phyloP scores from a whole-genome alignment of 306 rosid species.

The Lathyrus aphaca region DNA sequence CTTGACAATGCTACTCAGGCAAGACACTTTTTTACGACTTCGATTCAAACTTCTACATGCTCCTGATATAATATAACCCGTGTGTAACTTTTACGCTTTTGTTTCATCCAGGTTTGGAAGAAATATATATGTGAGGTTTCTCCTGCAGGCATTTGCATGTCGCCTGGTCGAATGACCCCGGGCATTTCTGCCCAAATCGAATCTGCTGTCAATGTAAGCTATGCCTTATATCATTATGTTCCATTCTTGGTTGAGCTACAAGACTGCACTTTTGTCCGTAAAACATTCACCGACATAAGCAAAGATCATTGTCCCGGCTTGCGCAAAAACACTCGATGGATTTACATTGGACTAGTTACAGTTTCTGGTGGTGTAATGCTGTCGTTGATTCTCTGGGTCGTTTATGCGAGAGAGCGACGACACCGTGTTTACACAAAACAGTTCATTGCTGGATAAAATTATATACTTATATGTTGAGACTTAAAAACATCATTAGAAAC shows the following conservation, averaged over 20 bases:
- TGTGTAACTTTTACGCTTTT: slow-evolving; percentile 21
- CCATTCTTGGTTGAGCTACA: slow-evolving; percentile 70
- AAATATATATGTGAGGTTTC: slow-evolving; percentile 60
- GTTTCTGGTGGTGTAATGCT: slow-evolving; percentile 78
- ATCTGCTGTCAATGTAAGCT: slow-evolving; percentile 68
- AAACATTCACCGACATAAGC: slow-evolving; percentile 65
- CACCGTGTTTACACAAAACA: slow-evolving; percentile 77
- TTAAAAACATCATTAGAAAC: slow-evolving; percentile 4
- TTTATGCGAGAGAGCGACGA: slow-evolving; percentile 85
- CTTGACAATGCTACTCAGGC: slow-evolving; percentile 65
- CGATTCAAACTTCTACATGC: slow-evolving; percentile 4
- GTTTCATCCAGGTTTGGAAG: slow-evolving; percentile 70
- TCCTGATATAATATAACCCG: not conserved
- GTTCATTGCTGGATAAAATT: slow-evolving; percentile 38
- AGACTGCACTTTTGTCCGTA: slow-evolving; percentile 78
- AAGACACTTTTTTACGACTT: slow-evolving; percentile 8
- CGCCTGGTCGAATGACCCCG: slow-evolving; percentile 81
- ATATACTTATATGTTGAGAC: slow-evolving; percentile 30
- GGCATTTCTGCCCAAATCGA: slow-evolving; percentile 53
- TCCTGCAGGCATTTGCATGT: slow-evolving; percentile 47
- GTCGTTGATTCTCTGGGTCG: slow-evolving; percentile 88
- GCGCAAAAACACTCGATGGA: slow-evolving; percentile 51
- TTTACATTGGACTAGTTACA: slow-evolving; percentile 67
- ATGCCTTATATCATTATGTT: slow-evolving; percentile 65
- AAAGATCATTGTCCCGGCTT: slow-evolving; percentile 67